Conservation (phyloP, 208 protist species). For the Novymonas esmeraldas region DNA sequence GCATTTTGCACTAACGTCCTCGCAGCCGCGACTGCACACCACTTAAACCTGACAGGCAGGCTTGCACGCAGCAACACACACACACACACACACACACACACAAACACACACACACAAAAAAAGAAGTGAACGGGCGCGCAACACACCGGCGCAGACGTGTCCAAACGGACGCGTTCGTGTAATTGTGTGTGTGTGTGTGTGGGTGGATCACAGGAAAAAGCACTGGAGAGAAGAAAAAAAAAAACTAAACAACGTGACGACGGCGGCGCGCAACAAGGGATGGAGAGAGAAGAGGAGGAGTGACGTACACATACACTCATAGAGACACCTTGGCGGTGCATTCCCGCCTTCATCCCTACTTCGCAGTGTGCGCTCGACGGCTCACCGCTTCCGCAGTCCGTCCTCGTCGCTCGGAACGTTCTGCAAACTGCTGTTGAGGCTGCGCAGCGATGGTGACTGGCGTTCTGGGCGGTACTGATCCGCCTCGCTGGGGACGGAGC, state of each 20-base stretch:
- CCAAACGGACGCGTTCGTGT: neutral
- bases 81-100: too few relatives aligned
- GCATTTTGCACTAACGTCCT: too few relatives aligned
- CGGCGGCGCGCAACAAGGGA: too few relatives aligned
- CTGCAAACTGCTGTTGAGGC: conserved; percentile 30
- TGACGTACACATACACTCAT: neutral
- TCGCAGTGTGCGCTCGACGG: neutral
- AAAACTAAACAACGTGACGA: too few relatives aligned
- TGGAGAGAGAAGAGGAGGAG: neutral
- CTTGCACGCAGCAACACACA: too few relatives aligned
- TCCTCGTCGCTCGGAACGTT: conserved; percentile 16
- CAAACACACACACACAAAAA: too few relatives aligned
- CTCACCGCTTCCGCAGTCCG: neutral
- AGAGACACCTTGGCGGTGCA: too few relatives aligned
- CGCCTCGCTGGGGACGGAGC: neutral
- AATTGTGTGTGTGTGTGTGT: neutral
- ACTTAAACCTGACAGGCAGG: too few relatives aligned
- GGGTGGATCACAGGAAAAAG: neutral
- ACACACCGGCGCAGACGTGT: neutral
- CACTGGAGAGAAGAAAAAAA: too few relatives aligned
- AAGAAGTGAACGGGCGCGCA: neutral
- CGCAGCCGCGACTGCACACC: too few relatives aligned
- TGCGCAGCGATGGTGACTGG: conserved; percentile 24
- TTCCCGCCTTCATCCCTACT: too few relatives aligned
- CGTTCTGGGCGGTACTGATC: conserved; percentile 11